These are phyloP conservation scores for Mycena maculata DNA, from an alignment of 768 basidiomycete genomes.

Conservation along the genomic window DNA sequence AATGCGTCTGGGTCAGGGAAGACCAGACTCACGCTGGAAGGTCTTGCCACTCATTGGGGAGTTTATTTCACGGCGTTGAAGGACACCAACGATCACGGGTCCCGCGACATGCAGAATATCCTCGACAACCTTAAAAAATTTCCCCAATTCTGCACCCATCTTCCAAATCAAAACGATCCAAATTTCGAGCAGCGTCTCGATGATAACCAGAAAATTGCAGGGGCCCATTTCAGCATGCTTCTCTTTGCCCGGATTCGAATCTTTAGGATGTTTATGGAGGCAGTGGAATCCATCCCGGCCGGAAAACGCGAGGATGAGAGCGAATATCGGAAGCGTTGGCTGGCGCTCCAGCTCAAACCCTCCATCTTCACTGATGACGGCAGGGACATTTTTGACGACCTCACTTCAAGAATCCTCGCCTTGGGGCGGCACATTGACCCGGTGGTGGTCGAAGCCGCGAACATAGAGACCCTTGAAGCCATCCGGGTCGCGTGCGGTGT, in stretches of 20 bases:
- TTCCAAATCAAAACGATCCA: background rate
- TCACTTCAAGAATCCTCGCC: background rate
- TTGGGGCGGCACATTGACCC: no score
- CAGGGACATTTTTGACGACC: background rate
- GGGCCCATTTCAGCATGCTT: background rate
- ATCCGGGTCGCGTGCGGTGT: no score
- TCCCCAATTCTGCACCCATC: background rate
- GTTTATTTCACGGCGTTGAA: slow-evolving; percentile 18
- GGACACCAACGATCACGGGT: slow-evolving; percentile 16
- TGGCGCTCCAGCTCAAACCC: background rate
- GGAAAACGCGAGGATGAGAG: background rate
- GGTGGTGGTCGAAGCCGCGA: no score
- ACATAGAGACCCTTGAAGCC: no score
- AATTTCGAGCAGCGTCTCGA: background rate
- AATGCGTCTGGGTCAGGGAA: slow-evolving; percentile 30
- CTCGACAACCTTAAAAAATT: background rate
- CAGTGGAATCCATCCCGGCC: background rate
- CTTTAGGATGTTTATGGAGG: background rate
- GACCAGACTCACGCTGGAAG: slow-evolving; percentile 20
- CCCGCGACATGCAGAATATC: slow-evolving; percentile 5
- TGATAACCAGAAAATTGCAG: background rate
- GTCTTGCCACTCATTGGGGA: slow-evolving; percentile 15
- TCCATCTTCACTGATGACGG: background rate
- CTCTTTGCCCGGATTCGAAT: slow-evolving; percentile 7
- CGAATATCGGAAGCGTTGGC: background rate